Evolutionary conservation across 805 yeast genomes (phyloP), one percentile per base, ranked within the genome.

Genomic region (Starmerella vitae): DNA sequence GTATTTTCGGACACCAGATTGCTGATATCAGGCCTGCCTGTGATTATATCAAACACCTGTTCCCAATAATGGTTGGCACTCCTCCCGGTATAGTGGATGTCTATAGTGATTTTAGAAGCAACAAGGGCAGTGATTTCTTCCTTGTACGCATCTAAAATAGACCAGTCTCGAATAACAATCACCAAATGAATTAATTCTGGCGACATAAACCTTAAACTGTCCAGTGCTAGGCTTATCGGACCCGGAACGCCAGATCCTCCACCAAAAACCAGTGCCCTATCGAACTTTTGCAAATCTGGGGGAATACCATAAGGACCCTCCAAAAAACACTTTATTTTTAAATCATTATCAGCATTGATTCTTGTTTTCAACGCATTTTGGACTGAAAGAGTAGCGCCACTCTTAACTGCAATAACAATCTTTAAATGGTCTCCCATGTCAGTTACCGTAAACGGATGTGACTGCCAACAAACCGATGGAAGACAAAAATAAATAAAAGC

Each of bases 371-470:
- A 19, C 1, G 34, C 25, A 3, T 24, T 19, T 10, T 31, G 30
- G 3, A 33, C 12, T 17, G 33, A 26, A 5, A 25, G 14, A 6
- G 44, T 45, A 1, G 35, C 45, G 3, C 49, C 49, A 2, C n/a
- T 12, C 29, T 45, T 45, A 7, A 38, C 43, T 3, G 31, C 19
- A 1, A 45, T 29, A 3, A 45, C 49, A 1, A 37, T 12, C 22
- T 31, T 41, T 3, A 45, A 37, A 6, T 18, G 21, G 13, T 28
- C 26, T 6, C 31, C 40, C 3, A 4, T 18, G n/a, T 32, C 33
- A 17, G 41, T 37, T 9, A 57, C 42, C 1, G 86, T 75, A 58
- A 80, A 78, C 2, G 88, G 86, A 55, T 79, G 85, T 4, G 78
- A 70, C 53, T 78, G 83, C 76, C 78, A 78, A 55, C 76, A 73